Percentiles rank a stretch among this genome's conserved stretches.
Conservation (phyloP, 441 rosid species). For the Metrosideros polymorpha region DNA sequence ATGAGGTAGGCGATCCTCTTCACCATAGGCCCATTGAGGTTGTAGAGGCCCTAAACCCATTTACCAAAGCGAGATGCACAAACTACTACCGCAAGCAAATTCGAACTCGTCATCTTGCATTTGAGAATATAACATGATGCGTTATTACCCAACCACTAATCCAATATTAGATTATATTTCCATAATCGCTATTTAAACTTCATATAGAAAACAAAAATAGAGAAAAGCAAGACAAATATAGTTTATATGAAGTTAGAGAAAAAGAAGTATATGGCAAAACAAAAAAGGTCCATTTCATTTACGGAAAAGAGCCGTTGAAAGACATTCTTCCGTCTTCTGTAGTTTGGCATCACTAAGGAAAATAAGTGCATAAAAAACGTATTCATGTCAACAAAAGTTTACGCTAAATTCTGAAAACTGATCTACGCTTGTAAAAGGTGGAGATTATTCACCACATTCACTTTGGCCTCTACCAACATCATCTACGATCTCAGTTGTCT, state of each 20-base stretch:
- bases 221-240: not conserved
- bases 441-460: not conserved
- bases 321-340: not conserved
- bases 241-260: not conserved
- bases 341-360: not conserved
- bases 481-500: not conserved
- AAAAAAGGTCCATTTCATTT: not conserved
- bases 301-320: not conserved
- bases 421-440: not conserved
- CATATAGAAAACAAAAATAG: not conserved
- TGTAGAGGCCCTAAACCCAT: not conserved
- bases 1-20: not conserved
- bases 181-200: not conserved
- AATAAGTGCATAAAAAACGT: not conserved
- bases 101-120: not conserved
- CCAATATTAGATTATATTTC: not conserved
- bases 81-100: not conserved
- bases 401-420: not conserved
- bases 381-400: not conserved
- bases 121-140: not conserved
- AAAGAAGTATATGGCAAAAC: not conserved
- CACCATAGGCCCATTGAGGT: not conserved
- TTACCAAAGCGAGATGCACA: not conserved
- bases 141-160: not conserved
- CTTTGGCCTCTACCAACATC: not conserved